Conservation (phyloP, 129 eudicot genomes). For the Tagetes erecta region DNA sequence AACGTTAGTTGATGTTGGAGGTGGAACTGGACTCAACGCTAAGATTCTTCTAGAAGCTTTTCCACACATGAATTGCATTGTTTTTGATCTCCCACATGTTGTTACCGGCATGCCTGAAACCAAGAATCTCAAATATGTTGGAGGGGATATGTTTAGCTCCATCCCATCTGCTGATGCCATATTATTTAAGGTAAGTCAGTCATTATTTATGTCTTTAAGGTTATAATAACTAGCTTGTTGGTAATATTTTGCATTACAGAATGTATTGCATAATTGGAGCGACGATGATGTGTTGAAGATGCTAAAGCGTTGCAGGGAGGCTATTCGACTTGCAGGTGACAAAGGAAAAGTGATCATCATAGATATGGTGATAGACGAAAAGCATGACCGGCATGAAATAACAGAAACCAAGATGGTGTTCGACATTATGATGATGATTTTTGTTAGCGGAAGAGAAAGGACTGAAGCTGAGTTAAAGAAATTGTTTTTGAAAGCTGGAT, state of each 20-base stretch:
- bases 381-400: constrained; percentile 18
- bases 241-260: constrained; percentile 6
- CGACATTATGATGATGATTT: no score
- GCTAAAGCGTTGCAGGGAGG: constrained; percentile 34
- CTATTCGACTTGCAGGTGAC: constrained; percentile 10
- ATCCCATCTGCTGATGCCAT: constrained; percentile 46
- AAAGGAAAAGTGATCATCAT: constrained; percentile 37
- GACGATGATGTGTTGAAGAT: constrained; percentile 38
- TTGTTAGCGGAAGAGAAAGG: no score
- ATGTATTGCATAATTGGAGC: constrained; percentile 37
- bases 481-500: no score
- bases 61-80: constrained; percentile 42
- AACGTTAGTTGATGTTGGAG: constrained; percentile 56
- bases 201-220: no score
- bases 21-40: constrained; percentile 46
- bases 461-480: no score
- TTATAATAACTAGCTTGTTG: not conserved
- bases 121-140: constrained; percentile 37
- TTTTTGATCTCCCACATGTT: constrained; percentile 58
- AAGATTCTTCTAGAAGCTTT: constrained; percentile 34
- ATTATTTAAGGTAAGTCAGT: constrained; percentile 37
- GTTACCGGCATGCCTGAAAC: constrained; percentile 29
- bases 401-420: not conserved
- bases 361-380: constrained; percentile 35
- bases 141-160: constrained; percentile 45